Conservation (phyloP, 2,329 filamentous ascomycete species). For the Bipolaris bicolor region DNA sequence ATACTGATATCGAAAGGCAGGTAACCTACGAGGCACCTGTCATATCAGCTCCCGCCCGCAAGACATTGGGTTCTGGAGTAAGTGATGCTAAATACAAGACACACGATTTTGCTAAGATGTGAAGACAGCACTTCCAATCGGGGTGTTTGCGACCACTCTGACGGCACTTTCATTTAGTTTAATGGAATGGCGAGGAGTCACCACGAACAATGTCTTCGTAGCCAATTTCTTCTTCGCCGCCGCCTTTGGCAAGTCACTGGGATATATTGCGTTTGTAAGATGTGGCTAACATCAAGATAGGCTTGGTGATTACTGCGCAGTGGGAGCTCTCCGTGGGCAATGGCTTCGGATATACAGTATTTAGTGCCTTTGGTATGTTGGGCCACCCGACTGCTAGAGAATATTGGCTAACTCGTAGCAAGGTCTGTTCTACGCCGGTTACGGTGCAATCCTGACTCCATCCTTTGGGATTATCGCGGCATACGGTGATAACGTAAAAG, state of each 20-base stretch:
- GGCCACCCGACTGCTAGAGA: not conserved
- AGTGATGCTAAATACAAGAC: not conserved
- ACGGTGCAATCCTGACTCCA: constrained; percentile 57
- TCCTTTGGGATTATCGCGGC: constrained; percentile 54
- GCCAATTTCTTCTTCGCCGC: constrained; percentile 62
- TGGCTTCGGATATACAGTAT: constrained; percentile 60
- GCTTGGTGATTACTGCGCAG: constrained; percentile 60
- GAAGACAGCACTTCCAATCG: constrained; percentile 59
- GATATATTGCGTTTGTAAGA: not conserved
- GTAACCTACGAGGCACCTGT: constrained; percentile 8
- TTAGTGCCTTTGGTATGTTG: constrained; percentile 59
- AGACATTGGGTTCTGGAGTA: constrained; percentile 24
- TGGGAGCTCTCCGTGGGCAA: constrained; percentile 63
- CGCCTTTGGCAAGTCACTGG: constrained; percentile 51
- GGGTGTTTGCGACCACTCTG: constrained; percentile 61
- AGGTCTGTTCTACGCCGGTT: constrained; percentile 59
- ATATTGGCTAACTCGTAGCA: constrained; percentile 16
- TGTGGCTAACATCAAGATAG: not conserved
- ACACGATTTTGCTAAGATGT: not conserved
- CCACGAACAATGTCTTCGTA: constrained; percentile 59
- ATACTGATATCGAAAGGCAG: constrained; percentile 26
- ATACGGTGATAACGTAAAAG: constrained; percentile 51
- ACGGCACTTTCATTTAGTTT: constrained; percentile 61
- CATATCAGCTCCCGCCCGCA: constrained; percentile 3
- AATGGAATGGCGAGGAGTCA: constrained; percentile 62